phyloP scores from a whole-genome alignment of 176 grass and related monocot species.

The Lolium multiflorum region DNA sequence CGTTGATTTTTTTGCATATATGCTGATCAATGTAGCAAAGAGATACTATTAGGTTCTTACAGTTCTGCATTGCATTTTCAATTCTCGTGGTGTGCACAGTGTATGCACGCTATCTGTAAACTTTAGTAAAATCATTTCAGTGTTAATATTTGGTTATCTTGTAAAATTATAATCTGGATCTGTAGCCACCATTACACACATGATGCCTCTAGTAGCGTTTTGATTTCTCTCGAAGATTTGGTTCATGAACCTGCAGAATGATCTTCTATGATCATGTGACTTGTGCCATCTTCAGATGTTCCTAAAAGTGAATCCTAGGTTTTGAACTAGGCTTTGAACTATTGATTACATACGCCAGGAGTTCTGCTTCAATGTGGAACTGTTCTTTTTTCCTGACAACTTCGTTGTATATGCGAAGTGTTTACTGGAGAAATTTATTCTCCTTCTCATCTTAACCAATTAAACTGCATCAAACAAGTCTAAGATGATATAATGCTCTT shows the following conservation, averaged over 20 bases:
- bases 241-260: constrained; percentile 9
- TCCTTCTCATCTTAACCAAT: not conserved
- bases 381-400: not conserved
- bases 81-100: constrained; percentile 13
- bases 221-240: constrained; percentile 14
- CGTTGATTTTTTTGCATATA: not conserved
- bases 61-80: not conserved
- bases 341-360: not conserved
- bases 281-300: not conserved
- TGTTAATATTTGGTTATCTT: not conserved
- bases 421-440: not conserved
- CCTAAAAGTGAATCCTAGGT: not conserved
- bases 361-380: constrained; percentile 15
- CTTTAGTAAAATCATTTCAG: not conserved
- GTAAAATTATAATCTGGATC: constrained; percentile 5
- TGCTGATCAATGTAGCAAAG: not conserved
- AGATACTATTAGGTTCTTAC: not conserved
- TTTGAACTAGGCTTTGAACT: too few relatives aligned
- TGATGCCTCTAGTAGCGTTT: not conserved
- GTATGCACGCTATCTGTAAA: not conserved
- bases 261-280: not conserved
- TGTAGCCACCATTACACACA: not conserved
- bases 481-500: constrained; percentile 6
- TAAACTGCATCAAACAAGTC: constrained; percentile 18
- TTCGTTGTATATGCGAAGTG: not conserved